Percentiles rank a stretch among this genome's conserved stretches.
Evolutionary conservation across 805 yeast genomes (phyloP).

Genomic region (Maudiozyma turicensis): DNA sequence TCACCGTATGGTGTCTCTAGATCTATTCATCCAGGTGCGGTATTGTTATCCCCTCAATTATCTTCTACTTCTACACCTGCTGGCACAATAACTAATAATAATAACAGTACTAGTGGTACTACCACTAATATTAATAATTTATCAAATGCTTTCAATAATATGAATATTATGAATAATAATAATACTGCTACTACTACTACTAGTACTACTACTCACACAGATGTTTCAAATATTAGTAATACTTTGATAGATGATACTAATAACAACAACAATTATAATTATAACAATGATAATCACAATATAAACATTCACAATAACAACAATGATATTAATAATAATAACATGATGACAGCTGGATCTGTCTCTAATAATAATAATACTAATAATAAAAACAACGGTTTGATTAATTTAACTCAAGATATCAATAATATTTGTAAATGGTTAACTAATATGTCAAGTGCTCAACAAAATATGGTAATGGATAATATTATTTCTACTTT

Average conservation of each 20-base stretch:
- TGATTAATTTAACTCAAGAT: slow-evolving; percentile 38
- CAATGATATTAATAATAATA: no score
- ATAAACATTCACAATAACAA: no score
- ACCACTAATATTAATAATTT: no score
- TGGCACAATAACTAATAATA: neutral
- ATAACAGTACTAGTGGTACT: neutral
- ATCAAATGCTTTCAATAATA: neutral
- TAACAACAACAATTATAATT: no score
- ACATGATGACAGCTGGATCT: neutral
- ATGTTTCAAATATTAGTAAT: no score
- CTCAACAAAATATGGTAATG: slow-evolving; percentile 43
- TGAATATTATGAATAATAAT: no score
- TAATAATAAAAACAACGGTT: neutral
- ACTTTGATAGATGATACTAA: no score
- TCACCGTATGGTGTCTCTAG: slow-evolving; percentile 12
- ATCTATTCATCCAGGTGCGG: slow-evolving; percentile 36
- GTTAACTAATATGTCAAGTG: slow-evolving; percentile 41
- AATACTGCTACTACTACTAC: no score
- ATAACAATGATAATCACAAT: no score
- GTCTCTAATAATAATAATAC: neutral
- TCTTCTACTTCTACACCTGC: slow-evolving; percentile 2
- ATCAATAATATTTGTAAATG: slow-evolving; percentile 41
- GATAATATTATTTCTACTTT: slow-evolving; percentile 44
- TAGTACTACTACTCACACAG: no score
- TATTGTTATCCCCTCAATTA: slow-evolving; percentile 28